Evolutionary conservation across 257 asterid genomes (phyloP).

Genomic region (Henckelia pumila): DNA sequence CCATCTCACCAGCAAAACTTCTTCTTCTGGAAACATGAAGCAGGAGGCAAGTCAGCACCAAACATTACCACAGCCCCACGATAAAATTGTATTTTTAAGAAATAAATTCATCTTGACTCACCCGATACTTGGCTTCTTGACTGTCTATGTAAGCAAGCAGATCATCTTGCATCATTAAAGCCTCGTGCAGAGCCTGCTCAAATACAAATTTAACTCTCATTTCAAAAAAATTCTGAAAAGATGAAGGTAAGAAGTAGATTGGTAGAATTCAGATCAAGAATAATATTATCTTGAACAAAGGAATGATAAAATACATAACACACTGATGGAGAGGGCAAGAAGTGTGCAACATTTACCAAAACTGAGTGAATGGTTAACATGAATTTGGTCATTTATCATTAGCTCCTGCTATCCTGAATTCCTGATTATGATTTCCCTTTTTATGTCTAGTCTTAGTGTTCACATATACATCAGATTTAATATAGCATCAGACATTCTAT

Average conservation of each 20-base stretch:
- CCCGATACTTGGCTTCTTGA: constrained; percentile 53
- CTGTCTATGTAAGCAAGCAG: constrained; percentile 72
- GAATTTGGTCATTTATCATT: neutral
- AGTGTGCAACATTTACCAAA: neutral
- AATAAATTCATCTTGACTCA: constrained; percentile 28
- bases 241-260: neutral
- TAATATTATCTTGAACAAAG: neutral
- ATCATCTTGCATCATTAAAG: constrained; percentile 74
- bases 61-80: neutral
- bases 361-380: neutral
- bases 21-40: constrained; percentile 47
- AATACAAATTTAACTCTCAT: constrained; percentile 2
- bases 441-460: neutral
- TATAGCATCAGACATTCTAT: neutral
- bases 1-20: constrained; percentile 51
- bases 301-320: neutral
- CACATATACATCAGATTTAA: neutral
- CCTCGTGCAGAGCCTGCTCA: constrained; percentile 68
- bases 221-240: constrained; percentile 10
- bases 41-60: constrained; percentile 19
- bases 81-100: constrained; percentile 1
- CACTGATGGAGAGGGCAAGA: neutral
- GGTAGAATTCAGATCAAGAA: neutral
- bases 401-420: neutral
- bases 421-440: neutral